Conservation (phyloP, 2,329 filamentous ascomycete species). For the Fusarium foetens region DNA sequence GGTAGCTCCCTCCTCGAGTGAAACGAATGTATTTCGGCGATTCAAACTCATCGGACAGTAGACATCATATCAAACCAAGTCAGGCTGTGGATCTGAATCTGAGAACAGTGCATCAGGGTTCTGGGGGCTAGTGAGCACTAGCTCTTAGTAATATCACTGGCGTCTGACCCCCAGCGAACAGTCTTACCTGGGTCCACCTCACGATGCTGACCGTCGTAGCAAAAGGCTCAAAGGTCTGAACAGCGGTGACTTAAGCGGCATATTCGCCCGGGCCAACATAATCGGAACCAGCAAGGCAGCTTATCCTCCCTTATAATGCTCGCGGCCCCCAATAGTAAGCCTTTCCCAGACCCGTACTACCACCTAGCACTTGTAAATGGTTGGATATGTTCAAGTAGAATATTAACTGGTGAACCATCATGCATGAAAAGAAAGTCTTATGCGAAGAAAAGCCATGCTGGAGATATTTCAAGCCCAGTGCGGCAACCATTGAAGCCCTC, state of each 20-base stretch:
- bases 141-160: neutral
- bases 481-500: neutral
- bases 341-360: too few relatives aligned
- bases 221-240: accelerated
- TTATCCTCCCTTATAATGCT: accelerated
- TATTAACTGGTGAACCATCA: accelerated
- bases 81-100: accelerated
- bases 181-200: neutral
- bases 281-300: accelerated
- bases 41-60: accelerated
- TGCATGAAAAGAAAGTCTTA: accelerated
- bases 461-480: neutral
- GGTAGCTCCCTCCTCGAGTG: accelerated
- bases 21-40: accelerated
- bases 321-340: neutral
- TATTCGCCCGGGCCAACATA: neutral
- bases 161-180: accelerated
- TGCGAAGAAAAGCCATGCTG: neutral
- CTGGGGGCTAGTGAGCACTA: neutral
- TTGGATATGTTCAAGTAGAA: accelerated
- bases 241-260: neutral
- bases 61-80: accelerated
- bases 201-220: neutral
- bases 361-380: accelerated
- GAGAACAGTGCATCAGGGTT: accelerated